phyloP scores from a whole-genome alignment of 1,284 basidiomycete species.

The Trichosporon asahii region DNA sequence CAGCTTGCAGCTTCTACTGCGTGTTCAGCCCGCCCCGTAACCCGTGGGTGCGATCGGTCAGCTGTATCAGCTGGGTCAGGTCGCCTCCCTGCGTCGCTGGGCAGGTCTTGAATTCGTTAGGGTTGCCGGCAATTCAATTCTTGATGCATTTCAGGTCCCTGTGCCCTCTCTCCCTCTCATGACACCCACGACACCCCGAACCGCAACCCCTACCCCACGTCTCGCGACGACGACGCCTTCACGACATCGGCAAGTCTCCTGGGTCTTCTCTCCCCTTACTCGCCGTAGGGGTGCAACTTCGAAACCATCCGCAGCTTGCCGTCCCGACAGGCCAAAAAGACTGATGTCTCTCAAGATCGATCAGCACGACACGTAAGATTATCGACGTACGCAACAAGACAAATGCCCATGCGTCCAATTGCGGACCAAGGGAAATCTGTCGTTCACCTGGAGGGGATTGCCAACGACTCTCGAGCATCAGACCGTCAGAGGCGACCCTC shows the following conservation, averaged over 20 bases:
- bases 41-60: neutral
- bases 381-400: neutral
- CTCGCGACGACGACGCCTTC: neutral
- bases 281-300: neutral
- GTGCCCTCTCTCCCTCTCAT: neutral
- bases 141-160: neutral
- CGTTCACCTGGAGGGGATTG: neutral
- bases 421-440: neutral
- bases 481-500: too few species aligned
- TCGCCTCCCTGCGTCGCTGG: neutral
- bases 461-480: neutral
- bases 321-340: neutral
- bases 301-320: neutral
- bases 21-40: neutral
- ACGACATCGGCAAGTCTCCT: neutral
- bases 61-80: neutral
- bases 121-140: neutral
- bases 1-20: too few species aligned
- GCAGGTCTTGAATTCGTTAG: neutral
- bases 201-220: neutral
- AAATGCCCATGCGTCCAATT: neutral
- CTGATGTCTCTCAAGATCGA: neutral
- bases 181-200: neutral
- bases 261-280: neutral
- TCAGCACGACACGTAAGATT: neutral